A percentile compares a stretch with the other conserved stretches of the same genome.
Evolutionary conservation across 2,329 filamentous ascomycete species (phyloP).

Genomic region (Akanthomyces uredinophilus): DNA sequence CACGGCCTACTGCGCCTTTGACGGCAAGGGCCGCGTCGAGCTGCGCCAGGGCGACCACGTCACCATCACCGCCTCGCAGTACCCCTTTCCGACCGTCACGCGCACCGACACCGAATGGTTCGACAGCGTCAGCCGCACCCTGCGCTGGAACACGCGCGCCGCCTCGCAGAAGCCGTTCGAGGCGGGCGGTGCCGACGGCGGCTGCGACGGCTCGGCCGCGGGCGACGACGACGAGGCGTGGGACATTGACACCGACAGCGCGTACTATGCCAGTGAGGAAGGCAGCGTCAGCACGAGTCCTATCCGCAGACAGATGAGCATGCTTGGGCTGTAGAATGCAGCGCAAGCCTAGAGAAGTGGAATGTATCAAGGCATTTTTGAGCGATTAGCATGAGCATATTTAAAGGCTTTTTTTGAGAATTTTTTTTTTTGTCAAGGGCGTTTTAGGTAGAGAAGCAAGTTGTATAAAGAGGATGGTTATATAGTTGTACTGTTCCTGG

Average conservation of each 20-base stretch:
- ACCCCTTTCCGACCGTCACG: constrained; percentile 94
- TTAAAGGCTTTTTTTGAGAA: background rate
- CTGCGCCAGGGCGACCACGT: constrained; percentile 91
- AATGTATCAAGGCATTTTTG: background rate
- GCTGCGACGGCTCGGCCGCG: constrained; percentile 41
- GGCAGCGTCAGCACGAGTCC: constrained; percentile 63
- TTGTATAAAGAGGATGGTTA: background rate
- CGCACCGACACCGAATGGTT: constrained; percentile 93
- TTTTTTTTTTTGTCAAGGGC: background rate
- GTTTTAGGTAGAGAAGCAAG: background rate
- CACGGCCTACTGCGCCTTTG: constrained; percentile 94
- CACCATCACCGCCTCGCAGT: constrained; percentile 91
- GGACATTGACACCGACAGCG: constrained; percentile 90
- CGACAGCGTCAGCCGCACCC: constrained; percentile 83
- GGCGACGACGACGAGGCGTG: constrained; percentile 59
- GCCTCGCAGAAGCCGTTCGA: constrained; percentile 90
- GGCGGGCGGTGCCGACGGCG: constrained; percentile 27
- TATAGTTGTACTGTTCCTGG: constrained; percentile 9
- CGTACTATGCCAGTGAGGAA: constrained; percentile 67
- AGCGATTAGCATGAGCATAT: constrained; percentile 2
- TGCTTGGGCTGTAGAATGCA: constrained; percentile 46
- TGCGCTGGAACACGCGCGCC: constrained; percentile 92
- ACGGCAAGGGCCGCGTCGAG: constrained; percentile 93
- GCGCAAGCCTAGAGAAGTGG: background rate
- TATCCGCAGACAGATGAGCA: constrained; percentile 66